These are phyloP conservation scores for Ogataea minuta DNA, from an alignment of 805 yeast genomes.

Conservation along the genomic window DNA sequence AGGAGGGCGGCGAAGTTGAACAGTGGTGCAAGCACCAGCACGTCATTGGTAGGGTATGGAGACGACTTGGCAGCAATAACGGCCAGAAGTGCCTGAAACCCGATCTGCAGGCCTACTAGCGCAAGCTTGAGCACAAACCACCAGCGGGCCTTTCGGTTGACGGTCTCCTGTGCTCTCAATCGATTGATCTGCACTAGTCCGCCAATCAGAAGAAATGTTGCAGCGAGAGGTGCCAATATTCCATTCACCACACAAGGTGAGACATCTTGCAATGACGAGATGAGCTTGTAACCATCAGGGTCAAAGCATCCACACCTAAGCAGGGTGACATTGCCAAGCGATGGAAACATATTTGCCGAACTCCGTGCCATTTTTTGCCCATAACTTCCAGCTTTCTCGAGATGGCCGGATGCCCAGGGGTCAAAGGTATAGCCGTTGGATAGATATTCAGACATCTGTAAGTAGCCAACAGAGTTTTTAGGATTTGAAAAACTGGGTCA, in stretches of 20 bases:
- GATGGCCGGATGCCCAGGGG: not conserved
- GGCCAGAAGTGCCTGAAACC: slow-evolving; percentile 33
- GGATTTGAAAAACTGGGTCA: not conserved
- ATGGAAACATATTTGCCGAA: too few species aligned
- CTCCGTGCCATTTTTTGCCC: not conserved
- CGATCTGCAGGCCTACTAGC: slow-evolving; percentile 39
- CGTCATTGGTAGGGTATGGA: slow-evolving; percentile 25
- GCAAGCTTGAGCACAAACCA: slow-evolving; percentile 43
- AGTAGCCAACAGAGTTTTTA: not conserved
- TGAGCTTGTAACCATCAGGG: slow-evolving; percentile 45
- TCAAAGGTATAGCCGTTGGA: slow-evolving; percentile 6
- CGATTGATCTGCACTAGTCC: slow-evolving; percentile 37
- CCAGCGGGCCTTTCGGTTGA: slow-evolving; percentile 34
- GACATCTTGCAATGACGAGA: slow-evolving; percentile 41
- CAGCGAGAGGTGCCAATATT: slow-evolving; percentile 35
- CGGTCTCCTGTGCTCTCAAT: slow-evolving; percentile 35
- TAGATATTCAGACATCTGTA: slow-evolving; percentile 7
- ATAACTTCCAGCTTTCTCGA: not conserved
- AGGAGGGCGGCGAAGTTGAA: slow-evolving; percentile 41
- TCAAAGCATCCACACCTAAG: slow-evolving; percentile 31
- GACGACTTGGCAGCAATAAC: slow-evolving; percentile 13
- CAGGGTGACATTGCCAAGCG: not conserved
- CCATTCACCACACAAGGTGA: slow-evolving; percentile 54
- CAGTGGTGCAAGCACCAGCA: slow-evolving; percentile 29
- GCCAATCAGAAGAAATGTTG: slow-evolving; percentile 37